These are phyloP conservation scores for Chalciporus pseudorubinellus DNA, from an alignment of 768 basidiomycete species.

Conservation along the genomic window DNA sequence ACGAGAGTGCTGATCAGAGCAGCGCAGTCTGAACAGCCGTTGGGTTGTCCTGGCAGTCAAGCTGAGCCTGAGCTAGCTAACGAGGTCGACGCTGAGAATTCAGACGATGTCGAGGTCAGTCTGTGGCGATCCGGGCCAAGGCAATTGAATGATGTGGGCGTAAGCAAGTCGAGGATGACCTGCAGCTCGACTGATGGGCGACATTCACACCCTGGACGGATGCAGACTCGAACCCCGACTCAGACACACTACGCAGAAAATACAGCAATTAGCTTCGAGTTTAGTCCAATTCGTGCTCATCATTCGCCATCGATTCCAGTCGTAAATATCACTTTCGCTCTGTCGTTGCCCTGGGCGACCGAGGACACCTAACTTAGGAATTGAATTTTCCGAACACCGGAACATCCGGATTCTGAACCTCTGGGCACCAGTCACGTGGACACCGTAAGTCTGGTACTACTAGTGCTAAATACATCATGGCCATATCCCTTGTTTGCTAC, in stretches of 20 bases:
- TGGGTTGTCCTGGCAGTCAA: background rate
- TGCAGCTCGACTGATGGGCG: too few species aligned
- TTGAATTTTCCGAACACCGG: too few species aligned
- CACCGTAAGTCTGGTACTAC: too few species aligned
- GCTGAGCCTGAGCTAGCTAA: background rate
- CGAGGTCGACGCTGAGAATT: background rate
- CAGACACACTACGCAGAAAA: background rate
- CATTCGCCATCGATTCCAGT: background rate
- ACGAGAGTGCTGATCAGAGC: constrained; percentile 12
- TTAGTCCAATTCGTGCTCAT: background rate
- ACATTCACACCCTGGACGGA: background rate
- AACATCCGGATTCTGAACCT: too few species aligned
- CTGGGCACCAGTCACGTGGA: too few species aligned
- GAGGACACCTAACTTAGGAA: too few species aligned
- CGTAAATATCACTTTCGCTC: too few species aligned
- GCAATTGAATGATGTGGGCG: too few species aligned
- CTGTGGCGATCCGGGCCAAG: too few species aligned
- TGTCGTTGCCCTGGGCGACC: background rate
- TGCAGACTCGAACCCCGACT: too few species aligned
- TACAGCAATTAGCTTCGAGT: background rate
- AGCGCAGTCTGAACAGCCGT: background rate
- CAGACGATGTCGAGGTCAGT: constrained; percentile 8
- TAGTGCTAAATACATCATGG: too few species aligned
- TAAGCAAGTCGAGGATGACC: background rate
- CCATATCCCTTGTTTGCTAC: too few species aligned